Evolutionary conservation across 1,284 basidiomycete genomes (phyloP).

Genomic region (Marasmius tenuissimus): DNA sequence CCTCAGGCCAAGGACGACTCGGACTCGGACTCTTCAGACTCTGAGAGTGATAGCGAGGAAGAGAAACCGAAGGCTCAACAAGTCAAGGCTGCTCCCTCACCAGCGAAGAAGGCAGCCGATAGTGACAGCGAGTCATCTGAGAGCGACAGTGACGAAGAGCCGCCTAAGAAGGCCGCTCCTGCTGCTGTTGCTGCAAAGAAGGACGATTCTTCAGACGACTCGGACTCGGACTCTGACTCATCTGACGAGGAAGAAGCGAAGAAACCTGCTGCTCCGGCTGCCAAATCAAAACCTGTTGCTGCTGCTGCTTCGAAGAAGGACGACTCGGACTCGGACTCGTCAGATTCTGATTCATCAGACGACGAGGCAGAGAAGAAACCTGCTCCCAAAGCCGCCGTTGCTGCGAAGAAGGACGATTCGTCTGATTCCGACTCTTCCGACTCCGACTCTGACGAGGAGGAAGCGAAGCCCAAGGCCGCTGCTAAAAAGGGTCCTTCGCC

Average conservation of each 20-base stretch:
- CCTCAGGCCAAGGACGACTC: background rate
- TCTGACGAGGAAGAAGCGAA: background rate
- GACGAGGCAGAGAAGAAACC: background rate
- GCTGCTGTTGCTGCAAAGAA: background rate
- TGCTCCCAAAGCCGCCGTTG: constrained; percentile 11
- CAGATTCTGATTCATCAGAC: background rate
- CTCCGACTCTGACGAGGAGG: constrained; percentile 29
- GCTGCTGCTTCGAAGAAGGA: constrained; percentile 18
- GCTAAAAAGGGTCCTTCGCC: background rate
- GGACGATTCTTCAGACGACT: constrained; percentile 3
- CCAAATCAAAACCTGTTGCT: background rate
- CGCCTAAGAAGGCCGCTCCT: constrained; percentile 21
- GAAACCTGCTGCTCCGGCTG: background rate
- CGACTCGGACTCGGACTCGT: constrained; percentile 8
- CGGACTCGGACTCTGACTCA: constrained; percentile 2
- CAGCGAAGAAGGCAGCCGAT: constrained; percentile 16
- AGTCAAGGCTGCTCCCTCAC: constrained; percentile 36
- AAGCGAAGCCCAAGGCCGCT: constrained; percentile 14
- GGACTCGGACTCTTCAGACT: background rate
- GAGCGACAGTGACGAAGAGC: constrained; percentile 19
- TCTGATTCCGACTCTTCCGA: constrained; percentile 33
- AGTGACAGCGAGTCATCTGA: constrained; percentile 27
- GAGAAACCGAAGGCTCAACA: constrained; percentile 36
- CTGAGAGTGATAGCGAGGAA: constrained; percentile 9
- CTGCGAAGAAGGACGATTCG: constrained; percentile 22